Evolutionary conservation across 805 yeast genomes (phyloP).

Genomic region (Saccharomycopsis guyanensis): DNA sequence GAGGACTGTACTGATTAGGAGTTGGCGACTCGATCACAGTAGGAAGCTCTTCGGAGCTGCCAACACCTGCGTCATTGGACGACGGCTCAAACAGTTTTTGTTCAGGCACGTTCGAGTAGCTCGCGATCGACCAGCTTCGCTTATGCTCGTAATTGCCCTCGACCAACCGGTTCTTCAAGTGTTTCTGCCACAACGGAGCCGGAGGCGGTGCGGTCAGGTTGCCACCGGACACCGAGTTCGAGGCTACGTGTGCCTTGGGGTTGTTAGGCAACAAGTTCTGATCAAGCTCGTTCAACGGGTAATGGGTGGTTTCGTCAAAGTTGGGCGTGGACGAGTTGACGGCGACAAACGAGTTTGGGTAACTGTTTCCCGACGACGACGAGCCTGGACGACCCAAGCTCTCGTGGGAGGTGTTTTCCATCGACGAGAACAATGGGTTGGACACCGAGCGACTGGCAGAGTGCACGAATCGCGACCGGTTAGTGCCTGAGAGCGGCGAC

Average conservation of each 20-base stretch:
- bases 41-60: neutral
- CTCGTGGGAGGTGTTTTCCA: neutral
- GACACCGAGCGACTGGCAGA: slow-evolving; percentile 17
- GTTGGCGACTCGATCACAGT: neutral
- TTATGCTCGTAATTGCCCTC: slow-evolving; percentile 17
- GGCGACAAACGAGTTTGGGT: neutral
- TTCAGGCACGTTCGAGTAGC: neutral
- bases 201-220: neutral
- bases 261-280: slow-evolving; percentile 5
- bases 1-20: neutral
- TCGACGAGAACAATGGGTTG: slow-evolving; percentile 12
- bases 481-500: neutral
- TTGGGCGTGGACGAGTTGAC: neutral
- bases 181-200: slow-evolving; percentile 15
- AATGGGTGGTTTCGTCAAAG: slow-evolving; percentile 1
- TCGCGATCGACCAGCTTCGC: slow-evolving; percentile 20
- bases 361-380: neutral
- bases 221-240: neutral
- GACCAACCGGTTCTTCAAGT: slow-evolving; percentile 10
- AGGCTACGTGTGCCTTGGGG: neutral
- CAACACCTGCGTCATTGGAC: neutral
- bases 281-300: slow-evolving; percentile 12
- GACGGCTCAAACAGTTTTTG: neutral
- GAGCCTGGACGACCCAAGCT: slow-evolving; percentile 4
- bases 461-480: slow-evolving; percentile 6